Evolutionary conservation across 768 basidiomycete genomes (phyloP), one percentile per base, ranked within the genome.

Genomic region (Lyophyllum decastes): DNA sequence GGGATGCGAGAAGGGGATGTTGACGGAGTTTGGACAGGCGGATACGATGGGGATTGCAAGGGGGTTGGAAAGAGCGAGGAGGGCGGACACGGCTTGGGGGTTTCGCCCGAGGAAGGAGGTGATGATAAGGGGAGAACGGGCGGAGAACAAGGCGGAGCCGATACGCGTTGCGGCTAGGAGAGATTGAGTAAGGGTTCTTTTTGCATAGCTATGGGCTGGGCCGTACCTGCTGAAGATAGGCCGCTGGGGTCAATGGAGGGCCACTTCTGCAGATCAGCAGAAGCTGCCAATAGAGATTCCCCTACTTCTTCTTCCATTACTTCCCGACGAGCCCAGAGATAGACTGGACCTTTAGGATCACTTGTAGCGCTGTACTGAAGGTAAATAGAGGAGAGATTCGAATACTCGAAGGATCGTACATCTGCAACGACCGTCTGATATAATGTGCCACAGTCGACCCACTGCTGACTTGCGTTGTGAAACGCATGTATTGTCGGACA

Each of bases 401-500:
- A 21, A 30, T 4, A 16, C 24, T 27, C 25, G 12, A 16, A 4
- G 6, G 34, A n/a, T 58, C 79, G 19, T 62, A 87, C 87, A 88
- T 84, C 66, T 90, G 88, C 49, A 90, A 66, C 0, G 86, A 82
- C 24, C 89, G 77, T 41, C 81, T 73, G 5, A 89, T 73, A 1
- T 78, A 70, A 55, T 82, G 76, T 5, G 82, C 71, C 7, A 82
- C 73, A 34, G 79, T 86, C 59, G 73, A 78, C 0, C 81, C 80
- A 55, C 82, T 84, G 26, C 77, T 61, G 2, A 91, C 81, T 58
- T 90, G 85, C 0, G 80, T 77, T 0, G 83, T 80, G 64, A 82
- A 81, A 10, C 88, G 77, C 88, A 89, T 90, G 67, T 90, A 91
- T 63, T 89, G 88, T 1, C 89, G 81, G 25, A 89, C 81, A 52